Evolutionary conservation across 345 rosid genomes (phyloP).

Genomic region (Rhodomyrtus tomentosa): DNA sequence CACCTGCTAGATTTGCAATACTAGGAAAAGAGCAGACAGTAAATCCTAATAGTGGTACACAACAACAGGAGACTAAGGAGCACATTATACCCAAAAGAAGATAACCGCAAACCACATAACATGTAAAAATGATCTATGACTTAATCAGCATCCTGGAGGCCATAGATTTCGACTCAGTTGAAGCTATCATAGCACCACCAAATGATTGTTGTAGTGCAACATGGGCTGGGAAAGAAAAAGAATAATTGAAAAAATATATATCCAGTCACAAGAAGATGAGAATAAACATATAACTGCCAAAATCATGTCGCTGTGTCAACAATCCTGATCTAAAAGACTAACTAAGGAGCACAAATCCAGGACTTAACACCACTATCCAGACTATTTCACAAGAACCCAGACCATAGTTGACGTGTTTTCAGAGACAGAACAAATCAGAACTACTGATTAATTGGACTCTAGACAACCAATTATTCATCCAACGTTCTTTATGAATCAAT

Average conservation of each 20-base stretch:
- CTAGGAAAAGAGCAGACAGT: not conserved
- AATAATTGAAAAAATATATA: not conserved
- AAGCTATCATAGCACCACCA: not conserved
- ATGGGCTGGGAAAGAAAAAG: not conserved
- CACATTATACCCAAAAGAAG: not conserved
- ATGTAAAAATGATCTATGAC: not conserved
- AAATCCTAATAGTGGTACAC: not conserved
- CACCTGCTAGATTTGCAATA: not conserved
- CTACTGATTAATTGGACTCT: not conserved
- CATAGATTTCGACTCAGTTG: not conserved
- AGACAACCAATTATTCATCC: not conserved
- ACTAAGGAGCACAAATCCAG: not conserved
- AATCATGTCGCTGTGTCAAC: not conserved
- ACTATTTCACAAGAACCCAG: not conserved
- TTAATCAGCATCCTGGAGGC: not conserved
- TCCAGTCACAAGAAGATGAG: not conserved
- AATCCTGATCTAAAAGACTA: not conserved
- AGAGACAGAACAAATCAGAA: not conserved
- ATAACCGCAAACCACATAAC: not conserved
- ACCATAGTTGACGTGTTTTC: not conserved
- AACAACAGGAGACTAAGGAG: not conserved
- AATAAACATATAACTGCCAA: not conserved
- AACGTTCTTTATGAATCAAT: not conserved
- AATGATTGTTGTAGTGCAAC: not conserved
- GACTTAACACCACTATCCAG: not conserved